Evolutionary conservation across 2,329 filamentous ascomycete genomes (phyloP), one percentile per base, ranked within the genome.

Genomic region (Colletotrichum incanum): DNA sequence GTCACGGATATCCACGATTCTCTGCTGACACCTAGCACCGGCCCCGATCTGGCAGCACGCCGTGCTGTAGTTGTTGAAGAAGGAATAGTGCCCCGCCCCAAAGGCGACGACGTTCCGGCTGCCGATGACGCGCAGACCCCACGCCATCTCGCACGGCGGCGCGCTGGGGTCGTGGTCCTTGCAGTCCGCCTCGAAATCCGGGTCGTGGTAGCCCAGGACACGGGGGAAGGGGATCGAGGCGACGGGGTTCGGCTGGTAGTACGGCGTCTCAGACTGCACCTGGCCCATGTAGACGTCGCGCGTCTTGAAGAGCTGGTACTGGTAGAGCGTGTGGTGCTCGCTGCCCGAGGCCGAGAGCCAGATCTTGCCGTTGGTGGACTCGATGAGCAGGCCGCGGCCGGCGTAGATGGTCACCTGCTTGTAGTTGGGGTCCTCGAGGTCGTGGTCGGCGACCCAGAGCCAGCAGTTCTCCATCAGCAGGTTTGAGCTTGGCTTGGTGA

Each of bases 231-330:
- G 92, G 9, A 82, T 82, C 0, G 86, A 84, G 0, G 91, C 89
- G 56, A 82, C 82, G 0, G 92, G 92, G 77, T 88, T 89, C 31
- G 91, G 89, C 79, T 94, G 92, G 81, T 89, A 93, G 81, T 94
- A 94, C 0, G 92, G 89, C 5, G 92, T 91, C 80, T 94, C 92
- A 61, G 91, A 91, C 78, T 94, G 92, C 59, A 91, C 88, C 76
- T 90, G 86, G 23, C 90, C 90, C 77, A 90, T 87, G 79, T 88
- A 91, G 65, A 93, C 81, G 76, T 93, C 87, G 56, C 85, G 84
- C 5, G 92, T 90, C 61, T 86, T 84, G 75, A 84, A 82, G 63
- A 93, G 83, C 76, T 93, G 89, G 79, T 93, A 94, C 79, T 93
- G 90, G 78, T 92, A 93, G n/a, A 93, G 81, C 1, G 88, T 85